These are phyloP conservation scores for Flaveria linearis DNA, from an alignment of 129 eudicot genomes.

Conservation along the genomic window DNA sequence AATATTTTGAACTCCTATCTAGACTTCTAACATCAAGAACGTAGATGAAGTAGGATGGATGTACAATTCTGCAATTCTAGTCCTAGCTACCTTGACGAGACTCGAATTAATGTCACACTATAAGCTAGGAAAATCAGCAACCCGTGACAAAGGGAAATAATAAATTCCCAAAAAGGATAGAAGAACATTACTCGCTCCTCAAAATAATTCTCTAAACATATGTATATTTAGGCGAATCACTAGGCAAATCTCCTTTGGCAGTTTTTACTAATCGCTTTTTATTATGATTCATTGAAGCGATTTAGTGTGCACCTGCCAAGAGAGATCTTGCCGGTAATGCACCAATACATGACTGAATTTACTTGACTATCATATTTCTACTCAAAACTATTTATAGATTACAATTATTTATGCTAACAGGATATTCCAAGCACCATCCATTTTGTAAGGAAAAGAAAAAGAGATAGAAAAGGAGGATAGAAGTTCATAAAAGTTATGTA, in stretches of 20 bases:
- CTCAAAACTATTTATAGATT: neutral
- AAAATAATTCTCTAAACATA: neutral
- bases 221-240: neutral
- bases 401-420: neutral
- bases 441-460: neutral
- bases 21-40: too few relatives aligned
- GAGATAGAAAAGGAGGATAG: neutral
- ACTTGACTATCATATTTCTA: neutral
- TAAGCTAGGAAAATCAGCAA: neutral
- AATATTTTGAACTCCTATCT: too few relatives aligned
- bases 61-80: too few relatives aligned
- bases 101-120: too few relatives aligned
- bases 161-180: neutral
- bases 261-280: neutral
- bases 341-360: neutral
- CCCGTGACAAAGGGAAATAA: neutral
- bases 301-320: neutral
- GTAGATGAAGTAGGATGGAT: too few relatives aligned
- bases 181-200: neutral
- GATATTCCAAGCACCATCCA: slow-evolving; percentile 12
- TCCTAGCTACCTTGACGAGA: too few relatives aligned
- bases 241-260: slow-evolving; percentile 22
- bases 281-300: neutral
- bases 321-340: slow-evolving; percentile 9
- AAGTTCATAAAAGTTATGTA: neutral